Conservation (phyloP, 768 basidiomycete genomes). For the Dacryopinax primogenitus region DNA sequence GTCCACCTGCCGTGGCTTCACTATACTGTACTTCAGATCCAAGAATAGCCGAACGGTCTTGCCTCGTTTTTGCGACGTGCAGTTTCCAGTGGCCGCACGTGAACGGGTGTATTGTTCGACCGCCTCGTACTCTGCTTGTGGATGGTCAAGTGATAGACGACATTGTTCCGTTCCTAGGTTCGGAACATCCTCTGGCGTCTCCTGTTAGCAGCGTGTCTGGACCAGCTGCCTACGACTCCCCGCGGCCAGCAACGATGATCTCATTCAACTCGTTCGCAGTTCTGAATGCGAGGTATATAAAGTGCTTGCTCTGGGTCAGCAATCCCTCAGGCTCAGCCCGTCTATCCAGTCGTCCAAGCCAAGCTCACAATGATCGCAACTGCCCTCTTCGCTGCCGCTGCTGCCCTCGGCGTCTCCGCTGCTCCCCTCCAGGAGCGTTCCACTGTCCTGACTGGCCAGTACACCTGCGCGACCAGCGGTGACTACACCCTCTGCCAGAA, state of each 20-base stretch:
- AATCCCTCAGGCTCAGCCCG: background rate
- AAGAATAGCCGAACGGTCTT: background rate
- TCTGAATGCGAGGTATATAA: background rate
- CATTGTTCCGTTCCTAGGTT: background rate
- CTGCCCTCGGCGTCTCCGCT: background rate
- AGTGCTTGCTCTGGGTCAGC: background rate
- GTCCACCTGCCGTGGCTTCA: background rate
- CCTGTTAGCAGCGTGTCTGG: background rate
- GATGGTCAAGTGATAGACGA: background rate
- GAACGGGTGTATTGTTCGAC: background rate
- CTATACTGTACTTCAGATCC: too few relatives aligned
- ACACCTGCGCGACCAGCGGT: conserved; percentile 36
- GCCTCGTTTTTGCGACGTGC: background rate
- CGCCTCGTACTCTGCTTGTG: background rate
- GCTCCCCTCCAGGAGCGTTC: background rate
- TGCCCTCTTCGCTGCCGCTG: background rate
- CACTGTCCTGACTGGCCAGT: conserved; percentile 31
- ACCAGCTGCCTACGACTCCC: background rate
- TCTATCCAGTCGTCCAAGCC: background rate
- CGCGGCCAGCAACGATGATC: background rate
- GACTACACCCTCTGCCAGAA: conserved; percentile 44
- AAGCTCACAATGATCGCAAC: background rate
- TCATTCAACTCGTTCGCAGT: background rate
- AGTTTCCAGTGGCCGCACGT: background rate
- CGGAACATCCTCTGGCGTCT: background rate